Evolutionary conservation across 2,329 filamentous ascomycete genomes (phyloP), one percentile per base, ranked within the genome.

Genomic region (Fusarium haematococcum): DNA sequence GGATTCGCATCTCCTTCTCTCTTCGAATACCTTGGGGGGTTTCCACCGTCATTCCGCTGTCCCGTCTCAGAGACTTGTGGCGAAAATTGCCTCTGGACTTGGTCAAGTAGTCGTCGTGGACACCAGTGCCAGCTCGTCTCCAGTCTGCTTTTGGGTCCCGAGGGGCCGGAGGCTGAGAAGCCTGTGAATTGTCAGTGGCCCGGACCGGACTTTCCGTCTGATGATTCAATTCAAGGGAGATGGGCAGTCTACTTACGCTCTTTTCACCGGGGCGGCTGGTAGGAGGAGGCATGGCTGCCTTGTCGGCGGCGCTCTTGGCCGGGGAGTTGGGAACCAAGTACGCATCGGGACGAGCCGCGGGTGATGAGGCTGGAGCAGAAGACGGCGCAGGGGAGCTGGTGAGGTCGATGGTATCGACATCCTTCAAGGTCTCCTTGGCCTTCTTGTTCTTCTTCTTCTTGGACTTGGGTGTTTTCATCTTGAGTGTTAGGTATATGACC

Each of bases 31-130:
- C 43, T 2, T 30, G 25, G 0, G 75, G 68, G 2, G 65, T 70
- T 6, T 67, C 18, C 4, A 73, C 67, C 0, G 20, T 0, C 27
- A 63, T 66, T 0, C 75, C 69, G 1, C 48, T 59, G 5, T 39
- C 69, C 0, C 75, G 65, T 66, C 75, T 63, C 16, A 77, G 2
- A 1, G 66, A 76, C 0, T 58, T 60, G 4, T 71, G 62, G 0
- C 75, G 69, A 7, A 58, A 73, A 8, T 69, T 39, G 0, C 75
- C 54, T 0, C 25, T 33, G 0, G 41, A 14, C 1, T 54, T 56
- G 0, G 65, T 2, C 0, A 77, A 3, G 0, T 32, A 30, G 4
- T 75, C 25, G 5, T 77, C 74, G 7, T 77, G 72, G 0, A 50
- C 32, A 0, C 74, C 75, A 0, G 74, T 77, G 0, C 72, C 74